A percentile compares a stretch with the other conserved stretches of the same genome.
phyloP scores from a whole-genome alignment of 257 asterid genomes.

The Solanum clarkiae region DNA sequence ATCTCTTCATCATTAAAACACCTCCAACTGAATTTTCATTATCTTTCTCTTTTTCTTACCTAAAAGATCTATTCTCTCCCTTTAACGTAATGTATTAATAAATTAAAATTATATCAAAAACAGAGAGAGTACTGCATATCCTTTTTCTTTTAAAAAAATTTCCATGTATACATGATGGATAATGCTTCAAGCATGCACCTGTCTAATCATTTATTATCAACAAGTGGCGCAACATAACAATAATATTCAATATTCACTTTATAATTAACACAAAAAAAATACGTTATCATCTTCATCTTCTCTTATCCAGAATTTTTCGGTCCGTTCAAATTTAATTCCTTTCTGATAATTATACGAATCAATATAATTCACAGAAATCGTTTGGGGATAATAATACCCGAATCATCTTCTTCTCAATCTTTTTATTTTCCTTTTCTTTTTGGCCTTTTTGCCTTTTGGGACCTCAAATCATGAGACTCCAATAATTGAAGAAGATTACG shows the following conservation, averaged over 20 bases:
- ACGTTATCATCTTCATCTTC: neutral
- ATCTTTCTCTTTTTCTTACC: neutral
- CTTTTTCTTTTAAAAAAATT: neutral
- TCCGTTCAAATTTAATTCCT: neutral
- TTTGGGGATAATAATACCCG: neutral
- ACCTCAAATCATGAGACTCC: neutral
- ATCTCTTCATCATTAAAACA: conserved; percentile 7
- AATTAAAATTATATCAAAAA: no score
- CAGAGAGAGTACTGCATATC: neutral
- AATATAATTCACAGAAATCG: neutral
- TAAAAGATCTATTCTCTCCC: neutral
- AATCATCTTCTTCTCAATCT: neutral
- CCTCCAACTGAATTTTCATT: conserved; percentile 7
- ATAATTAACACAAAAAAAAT: neutral
- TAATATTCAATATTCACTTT: neutral
- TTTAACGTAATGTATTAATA: no score
- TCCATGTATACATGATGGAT: neutral
- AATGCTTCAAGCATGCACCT: neutral
- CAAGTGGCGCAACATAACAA: neutral
- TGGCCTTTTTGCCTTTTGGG: neutral
- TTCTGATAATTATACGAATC: neutral
- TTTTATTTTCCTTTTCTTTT: neutral
- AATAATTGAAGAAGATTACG: neutral
- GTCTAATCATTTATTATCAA: neutral
- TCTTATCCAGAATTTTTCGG: neutral